These are phyloP conservation scores for Candida broadrunensis DNA, from an alignment of 805 yeast genomes.

Conservation along the genomic window DNA sequence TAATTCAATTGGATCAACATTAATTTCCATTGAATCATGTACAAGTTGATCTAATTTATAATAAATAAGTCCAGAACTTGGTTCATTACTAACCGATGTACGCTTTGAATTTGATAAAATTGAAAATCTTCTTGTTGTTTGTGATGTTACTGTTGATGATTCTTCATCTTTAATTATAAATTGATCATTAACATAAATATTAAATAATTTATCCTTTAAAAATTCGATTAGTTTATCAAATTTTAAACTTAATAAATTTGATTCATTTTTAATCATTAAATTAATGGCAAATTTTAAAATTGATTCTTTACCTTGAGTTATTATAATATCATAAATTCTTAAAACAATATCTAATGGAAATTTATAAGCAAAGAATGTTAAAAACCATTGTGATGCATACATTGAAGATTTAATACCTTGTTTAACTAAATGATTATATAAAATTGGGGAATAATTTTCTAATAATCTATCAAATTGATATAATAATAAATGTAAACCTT, in stretches of 20 bases:
- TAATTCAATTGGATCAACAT: slow-evolving; percentile 69
- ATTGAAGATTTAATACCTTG: slow-evolving; percentile 90
- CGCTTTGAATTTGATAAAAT: slow-evolving; percentile 21
- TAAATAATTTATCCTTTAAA: slow-evolving; percentile 77
- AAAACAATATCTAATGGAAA: slow-evolving; percentile 88
- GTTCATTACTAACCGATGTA: slow-evolving; percentile 3
- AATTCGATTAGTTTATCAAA: slow-evolving; percentile 78
- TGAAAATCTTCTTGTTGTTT: slow-evolving; percentile 19
- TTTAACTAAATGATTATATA: slow-evolving; percentile 71
- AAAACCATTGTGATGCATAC: slow-evolving; percentile 98
- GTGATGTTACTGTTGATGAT: slow-evolving; percentile 3
- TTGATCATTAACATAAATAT: slow-evolving; percentile 53
- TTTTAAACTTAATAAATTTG: slow-evolving; percentile 52
- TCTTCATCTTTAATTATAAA: slow-evolving; percentile 16
- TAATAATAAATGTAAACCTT: slow-evolving; percentile 78
- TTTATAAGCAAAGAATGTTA: slow-evolving; percentile 91
- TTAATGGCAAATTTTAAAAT: slow-evolving; percentile 81
- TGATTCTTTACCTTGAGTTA: slow-evolving; percentile 90
- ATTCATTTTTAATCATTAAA: slow-evolving; percentile 68
- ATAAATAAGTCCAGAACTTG: slow-evolving; percentile 12
- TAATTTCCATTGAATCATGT: slow-evolving; percentile 69
- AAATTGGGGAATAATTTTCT: slow-evolving; percentile 70
- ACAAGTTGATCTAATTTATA: slow-evolving; percentile 76
- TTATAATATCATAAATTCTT: slow-evolving; percentile 81
- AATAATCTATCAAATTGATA: slow-evolving; percentile 89